Conservation (phyloP, 2,329 filamentous ascomycete species). For the Davidsoniella virescens region DNA sequence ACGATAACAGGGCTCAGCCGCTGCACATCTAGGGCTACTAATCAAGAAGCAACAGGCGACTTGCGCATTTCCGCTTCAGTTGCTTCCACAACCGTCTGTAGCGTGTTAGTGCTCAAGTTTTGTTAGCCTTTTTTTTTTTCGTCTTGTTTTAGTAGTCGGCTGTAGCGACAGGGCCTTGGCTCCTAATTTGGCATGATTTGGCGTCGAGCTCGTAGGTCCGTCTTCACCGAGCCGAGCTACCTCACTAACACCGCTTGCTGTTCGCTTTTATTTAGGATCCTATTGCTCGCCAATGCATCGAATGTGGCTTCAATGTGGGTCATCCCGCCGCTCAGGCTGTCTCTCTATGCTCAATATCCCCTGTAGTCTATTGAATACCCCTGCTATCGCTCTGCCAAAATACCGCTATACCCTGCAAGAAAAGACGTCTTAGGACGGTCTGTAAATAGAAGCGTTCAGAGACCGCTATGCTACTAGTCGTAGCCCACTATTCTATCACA, state of each 20-base stretch:
- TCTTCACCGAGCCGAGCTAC: slow-evolving; percentile 8
- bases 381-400: too few relatives aligned
- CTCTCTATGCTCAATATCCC: not conserved
- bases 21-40: too few relatives aligned
- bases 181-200: not conserved
- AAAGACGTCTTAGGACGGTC: too few relatives aligned
- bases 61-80: not conserved
- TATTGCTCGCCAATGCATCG: slow-evolving; percentile 51
- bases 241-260: slow-evolving; percentile 2
- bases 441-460: too few relatives aligned
- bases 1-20: too few relatives aligned
- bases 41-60: too few relatives aligned
- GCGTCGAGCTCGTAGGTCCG: slow-evolving; percentile 3
- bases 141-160: not conserved
- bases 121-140: not conserved
- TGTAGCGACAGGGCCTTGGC: not conserved
- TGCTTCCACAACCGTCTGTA: not conserved
- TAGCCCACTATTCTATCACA: too few relatives aligned
- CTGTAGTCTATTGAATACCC: not conserved
- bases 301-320: slow-evolving; percentile 65
- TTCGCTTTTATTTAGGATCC: not conserved
- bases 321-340: not conserved
- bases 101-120: not conserved
- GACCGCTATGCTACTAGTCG: too few relatives aligned
- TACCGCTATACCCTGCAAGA: too few relatives aligned